Base-by-base conservation (phyloP, 1,284 basidiomycete genomes). In the Termitomyces sp. region DNA sequence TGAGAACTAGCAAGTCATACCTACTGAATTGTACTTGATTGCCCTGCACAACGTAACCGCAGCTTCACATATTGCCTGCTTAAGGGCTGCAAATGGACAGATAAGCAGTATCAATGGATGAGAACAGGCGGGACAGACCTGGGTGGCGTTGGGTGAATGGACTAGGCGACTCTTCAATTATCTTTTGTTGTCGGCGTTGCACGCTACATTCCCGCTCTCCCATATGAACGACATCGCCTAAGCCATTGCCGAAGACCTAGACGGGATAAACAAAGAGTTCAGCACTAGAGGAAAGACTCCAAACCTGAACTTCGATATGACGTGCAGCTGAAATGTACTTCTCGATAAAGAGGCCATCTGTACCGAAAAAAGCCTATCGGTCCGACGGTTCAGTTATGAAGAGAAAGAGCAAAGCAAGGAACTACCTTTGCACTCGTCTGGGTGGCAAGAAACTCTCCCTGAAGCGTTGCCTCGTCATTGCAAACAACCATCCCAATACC, bases 151-250 rank as follows among this genome's bases (percentile, higher is more conserved):
- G 52, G 46, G 80, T 69, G 62, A 81, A 79, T 5, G 81, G 77
- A 58, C 80, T 81, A 0, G 80, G 80, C 1, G 78, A 74, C 61
- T 88, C 87, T 62, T 90, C 86, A 30, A 89, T 78, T 4, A 89
- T 77, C 62, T 90, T 90, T 66, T 90, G 87, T 60, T 88, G 81
- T 24, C 86, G 69, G 28, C 87, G 72, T 62, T 90, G 87, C 14
- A 87, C 69, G 40, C 80, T 83, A 59, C 84, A 86, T 63, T 90
- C 87, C 9, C 87, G 73, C 61, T 88, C 86, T 31, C 83, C 81
- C 70, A 87, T 78, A 62, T 86, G 82, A 11, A 86, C 71, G 2
- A 78, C 80, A 49, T 80, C 70, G 4, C 79, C 80, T 0, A 64
- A 46, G 0, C 83, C 84, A 62, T 88, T 78, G 13, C 85, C 86